phyloP scores from a whole-genome alignment of 164 flowering plant genomes.

The Annona squamosa region DNA sequence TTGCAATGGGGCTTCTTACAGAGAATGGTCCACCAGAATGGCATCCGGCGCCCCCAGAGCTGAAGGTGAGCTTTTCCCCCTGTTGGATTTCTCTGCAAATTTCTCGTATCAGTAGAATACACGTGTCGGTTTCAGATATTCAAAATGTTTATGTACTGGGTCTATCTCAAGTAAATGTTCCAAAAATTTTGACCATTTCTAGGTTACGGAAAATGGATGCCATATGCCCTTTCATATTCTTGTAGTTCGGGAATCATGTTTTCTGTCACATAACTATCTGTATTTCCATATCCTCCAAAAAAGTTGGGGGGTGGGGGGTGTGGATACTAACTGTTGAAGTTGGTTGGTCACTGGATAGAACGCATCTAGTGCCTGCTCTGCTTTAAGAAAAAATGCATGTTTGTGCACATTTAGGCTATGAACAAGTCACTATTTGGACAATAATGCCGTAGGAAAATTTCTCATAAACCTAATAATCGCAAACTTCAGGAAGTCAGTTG shows the following conservation, averaged over 20 bases:
- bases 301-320: no score
- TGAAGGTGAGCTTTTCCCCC: slow-evolving; percentile 47
- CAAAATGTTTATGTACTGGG: background rate
- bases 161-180: background rate
- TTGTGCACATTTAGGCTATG: no score
- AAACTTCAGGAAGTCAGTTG: background rate
- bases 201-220: background rate
- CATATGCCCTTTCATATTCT: background rate
- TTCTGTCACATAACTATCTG: background rate
- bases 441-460: no score
- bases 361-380: no score
- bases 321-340: no score
- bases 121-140: background rate
- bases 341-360: no score
- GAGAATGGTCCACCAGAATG: slow-evolving; percentile 92
- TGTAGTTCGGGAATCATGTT: background rate
- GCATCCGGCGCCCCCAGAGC: slow-evolving; percentile 92
- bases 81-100: background rate
- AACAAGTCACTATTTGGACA: no score
- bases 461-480: background rate
- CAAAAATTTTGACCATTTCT: background rate
- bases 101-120: background rate
- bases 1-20: slow-evolving; percentile 94
- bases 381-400: no score
- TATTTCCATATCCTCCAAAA: no score